These are phyloP conservation scores for Aciculoconidium aculeatum DNA, from an alignment of 805 yeast genomes.

Conservation along the genomic window DNA sequence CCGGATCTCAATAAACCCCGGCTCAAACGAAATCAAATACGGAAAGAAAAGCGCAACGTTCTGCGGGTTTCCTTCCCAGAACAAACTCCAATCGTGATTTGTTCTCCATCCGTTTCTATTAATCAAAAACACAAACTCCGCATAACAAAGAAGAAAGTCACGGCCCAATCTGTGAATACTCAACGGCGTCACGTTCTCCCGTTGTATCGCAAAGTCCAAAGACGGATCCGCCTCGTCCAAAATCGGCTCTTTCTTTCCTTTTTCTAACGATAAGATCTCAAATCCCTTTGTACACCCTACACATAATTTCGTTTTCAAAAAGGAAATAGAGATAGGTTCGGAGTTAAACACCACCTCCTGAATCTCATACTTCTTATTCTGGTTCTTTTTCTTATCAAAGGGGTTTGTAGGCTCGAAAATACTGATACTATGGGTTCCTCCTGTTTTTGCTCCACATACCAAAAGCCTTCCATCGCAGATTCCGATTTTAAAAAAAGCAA, in stretches of 20 bases:
- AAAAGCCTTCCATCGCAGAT: constrained; percentile 84
- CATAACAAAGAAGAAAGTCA: constrained; percentile 81
- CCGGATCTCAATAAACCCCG: constrained; percentile 84
- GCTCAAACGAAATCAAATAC: constrained; percentile 84
- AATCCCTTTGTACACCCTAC: constrained; percentile 96
- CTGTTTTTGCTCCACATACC: constrained; percentile 82
- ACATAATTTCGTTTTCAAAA: constrained; percentile 81
- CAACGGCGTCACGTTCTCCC: constrained; percentile 76
- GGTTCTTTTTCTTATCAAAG: constrained; percentile 58
- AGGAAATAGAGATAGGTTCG: constrained; percentile 89
- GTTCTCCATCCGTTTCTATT: constrained; percentile 96
- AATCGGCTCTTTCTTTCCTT: constrained; percentile 79
- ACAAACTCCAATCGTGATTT: constrained; percentile 85
- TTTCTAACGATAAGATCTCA: constrained; percentile 84
- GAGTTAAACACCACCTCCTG: constrained; percentile 77
- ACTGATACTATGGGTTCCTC: constrained; percentile 73
- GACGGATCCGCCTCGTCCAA: constrained; percentile 99
- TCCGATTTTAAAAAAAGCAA: constrained; percentile 86
- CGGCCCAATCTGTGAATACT: constrained; percentile 81
- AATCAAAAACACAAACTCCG: constrained; percentile 91
- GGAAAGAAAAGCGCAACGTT: constrained; percentile 93
- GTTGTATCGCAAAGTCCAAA: constrained; percentile 82
- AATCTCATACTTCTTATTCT: constrained; percentile 49
- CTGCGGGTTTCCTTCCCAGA: constrained; percentile 96
- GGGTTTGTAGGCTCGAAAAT: constrained; percentile 90